phyloP scores from a whole-genome alignment of 2,329 filamentous ascomycete species.

The Claviceps sp. region DNA sequence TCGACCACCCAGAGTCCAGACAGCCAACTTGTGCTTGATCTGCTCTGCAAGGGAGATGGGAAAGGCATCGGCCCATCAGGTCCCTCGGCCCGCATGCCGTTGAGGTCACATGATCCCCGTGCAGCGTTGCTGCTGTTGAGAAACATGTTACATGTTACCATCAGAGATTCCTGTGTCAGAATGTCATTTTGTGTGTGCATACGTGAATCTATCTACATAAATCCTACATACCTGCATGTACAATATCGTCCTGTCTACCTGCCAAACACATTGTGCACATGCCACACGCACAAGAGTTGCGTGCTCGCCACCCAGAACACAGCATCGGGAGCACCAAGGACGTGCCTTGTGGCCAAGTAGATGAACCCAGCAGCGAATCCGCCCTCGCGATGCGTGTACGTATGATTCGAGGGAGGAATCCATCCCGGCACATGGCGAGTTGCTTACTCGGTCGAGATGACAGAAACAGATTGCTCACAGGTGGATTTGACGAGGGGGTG shows the following conservation, averaged over 20 bases:
- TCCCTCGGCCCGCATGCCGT: no score
- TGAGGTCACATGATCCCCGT: no score
- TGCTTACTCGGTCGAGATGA: not conserved
- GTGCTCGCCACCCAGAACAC: not conserved
- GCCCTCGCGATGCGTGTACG: not conserved
- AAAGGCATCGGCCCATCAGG: no score
- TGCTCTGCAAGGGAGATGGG: no score
- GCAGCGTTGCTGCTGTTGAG: no score
- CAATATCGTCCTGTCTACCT: not conserved
- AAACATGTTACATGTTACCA: no score
- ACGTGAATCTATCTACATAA: no score
- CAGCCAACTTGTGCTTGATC: no score
- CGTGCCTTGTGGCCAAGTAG: not conserved
- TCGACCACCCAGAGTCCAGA: no score
- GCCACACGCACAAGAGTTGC: not conserved
- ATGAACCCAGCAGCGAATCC: not conserved
- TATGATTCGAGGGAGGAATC: not conserved
- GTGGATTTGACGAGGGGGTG: not conserved
- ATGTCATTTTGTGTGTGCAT: no score
- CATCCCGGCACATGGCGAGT: not conserved
- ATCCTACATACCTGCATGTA: no score
- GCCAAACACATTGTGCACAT: conserved; percentile 2
- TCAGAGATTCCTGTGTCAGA: no score
- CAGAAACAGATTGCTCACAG: not conserved
- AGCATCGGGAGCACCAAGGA: not conserved